Conservation (phyloP, 1,284 basidiomycete species). For the Rhizoctonia solani region DNA sequence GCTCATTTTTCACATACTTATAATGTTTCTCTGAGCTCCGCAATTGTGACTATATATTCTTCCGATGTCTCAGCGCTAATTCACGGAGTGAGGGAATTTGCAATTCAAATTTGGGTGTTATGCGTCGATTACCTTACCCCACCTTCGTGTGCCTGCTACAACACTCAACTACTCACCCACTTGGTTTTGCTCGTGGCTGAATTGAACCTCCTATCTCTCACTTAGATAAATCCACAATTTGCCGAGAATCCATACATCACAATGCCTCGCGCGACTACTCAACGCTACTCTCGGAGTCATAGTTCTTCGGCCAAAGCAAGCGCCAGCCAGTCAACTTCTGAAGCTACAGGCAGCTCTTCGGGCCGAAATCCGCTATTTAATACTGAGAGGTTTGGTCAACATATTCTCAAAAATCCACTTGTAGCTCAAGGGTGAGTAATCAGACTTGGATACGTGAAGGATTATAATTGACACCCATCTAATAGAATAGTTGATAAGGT, state of each 20-base stretch:
- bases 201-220: too few relatives aligned
- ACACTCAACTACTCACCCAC: too few relatives aligned
- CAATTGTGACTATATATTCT: not conserved
- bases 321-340: constrained; percentile 38
- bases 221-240: not conserved
- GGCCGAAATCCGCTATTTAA: constrained; percentile 86
- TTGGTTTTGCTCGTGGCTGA: not conserved
- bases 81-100: not conserved
- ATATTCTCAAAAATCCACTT: constrained; percentile 94
- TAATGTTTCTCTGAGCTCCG: not conserved
- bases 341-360: constrained; percentile 35
- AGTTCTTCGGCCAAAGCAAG: constrained; percentile 70
- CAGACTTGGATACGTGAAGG: too few relatives aligned
- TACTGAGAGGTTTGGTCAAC: constrained; percentile 93
- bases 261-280: constrained; percentile 92
- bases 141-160: not conserved
- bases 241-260: not conserved
- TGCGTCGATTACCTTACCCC: not conserved
- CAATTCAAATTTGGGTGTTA: constrained; percentile 21
- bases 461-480: too few relatives aligned
- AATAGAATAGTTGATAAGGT: constrained; percentile 79
- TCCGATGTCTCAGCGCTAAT: not conserved
- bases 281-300: constrained; percentile 77
- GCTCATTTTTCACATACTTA: not conserved
- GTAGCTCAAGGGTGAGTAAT: constrained; percentile 80